These are phyloP conservation scores for Penicillium herquei DNA, from an alignment of 495 filamentous ascomycete genomes.

Conservation along the genomic window DNA sequence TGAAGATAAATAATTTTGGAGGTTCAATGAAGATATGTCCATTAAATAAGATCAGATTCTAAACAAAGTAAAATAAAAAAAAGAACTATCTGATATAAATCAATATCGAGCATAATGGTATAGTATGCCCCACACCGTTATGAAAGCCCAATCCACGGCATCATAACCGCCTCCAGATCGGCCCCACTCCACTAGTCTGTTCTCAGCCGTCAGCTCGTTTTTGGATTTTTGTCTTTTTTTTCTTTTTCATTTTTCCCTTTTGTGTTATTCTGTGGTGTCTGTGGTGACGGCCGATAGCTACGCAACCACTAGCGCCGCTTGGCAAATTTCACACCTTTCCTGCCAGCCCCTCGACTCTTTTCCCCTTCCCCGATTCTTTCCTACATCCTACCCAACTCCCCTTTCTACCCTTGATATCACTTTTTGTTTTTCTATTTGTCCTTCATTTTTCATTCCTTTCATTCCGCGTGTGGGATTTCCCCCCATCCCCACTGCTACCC, in stretches of 20 bases:
- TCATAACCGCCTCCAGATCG: slow-evolving; percentile 40
- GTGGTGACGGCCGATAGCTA: slow-evolving; percentile 41
- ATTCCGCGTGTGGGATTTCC: slow-evolving; percentile 6
- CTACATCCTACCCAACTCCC: slow-evolving; percentile 11
- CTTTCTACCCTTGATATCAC: slow-evolving; percentile 1
- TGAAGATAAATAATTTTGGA: no score
- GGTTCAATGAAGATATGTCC: no score
- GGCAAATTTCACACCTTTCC: slow-evolving; percentile 44
- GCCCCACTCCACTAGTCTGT: slow-evolving; percentile 38
- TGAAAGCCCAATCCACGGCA: slow-evolving; percentile 7
- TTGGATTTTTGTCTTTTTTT: slow-evolving; percentile 20
- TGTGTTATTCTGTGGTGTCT: slow-evolving; percentile 5
- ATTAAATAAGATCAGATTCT: no score
- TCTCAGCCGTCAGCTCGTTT: slow-evolving; percentile 35
- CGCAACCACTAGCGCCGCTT: slow-evolving; percentile 51
- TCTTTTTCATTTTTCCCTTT: slow-evolving; percentile 24
- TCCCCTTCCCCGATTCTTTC: slow-evolving; percentile 26
- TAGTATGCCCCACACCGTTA: slow-evolving; percentile 4
- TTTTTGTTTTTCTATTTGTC: slow-evolving; percentile 11
- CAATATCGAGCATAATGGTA: neutral
- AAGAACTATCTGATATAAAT: neutral
- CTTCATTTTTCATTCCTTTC: slow-evolving; percentile 15
- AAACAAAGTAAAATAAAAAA: neutral
- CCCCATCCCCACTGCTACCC: slow-evolving; percentile 2
- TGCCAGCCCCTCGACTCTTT: slow-evolving; percentile 50